Evolutionary conservation across 2,329 filamentous ascomycete genomes (phyloP), one percentile per base, ranked within the genome.

Genomic region (Rhynchosporium secalis): DNA sequence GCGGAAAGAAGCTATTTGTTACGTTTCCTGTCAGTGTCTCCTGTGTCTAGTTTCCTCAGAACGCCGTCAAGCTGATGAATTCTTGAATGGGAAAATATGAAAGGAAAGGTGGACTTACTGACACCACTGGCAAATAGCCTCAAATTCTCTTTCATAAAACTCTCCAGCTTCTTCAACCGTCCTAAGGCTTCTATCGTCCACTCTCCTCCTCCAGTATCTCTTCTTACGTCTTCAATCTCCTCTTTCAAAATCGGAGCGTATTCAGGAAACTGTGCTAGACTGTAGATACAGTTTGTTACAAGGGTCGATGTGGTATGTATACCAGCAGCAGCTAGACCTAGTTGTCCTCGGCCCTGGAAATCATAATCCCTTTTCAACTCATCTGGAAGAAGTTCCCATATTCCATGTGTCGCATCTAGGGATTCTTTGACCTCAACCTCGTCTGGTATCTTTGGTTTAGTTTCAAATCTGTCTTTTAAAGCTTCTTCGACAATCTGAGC

Each of bases 71-170:
- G 1, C 1, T 20, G 1, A 20, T 20, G 20, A 20, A 20, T 1
- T 20, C 20, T 20, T 20, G 20, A 20, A 20, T 20, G 20, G 20
- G 20, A 20, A 20, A 8, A 26, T 8, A 40, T 15, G 28, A 29
- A 56, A 12, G n/a, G 28, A n/a, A 15, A 15, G 49, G 31, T 20
- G 3, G 2, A 54, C 49, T 41, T 52, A 60, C 61, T 31, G n/a
- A 56, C 43, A 9, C 47, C 56, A 43, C 48, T 40, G 33, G 49
- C 4, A 54, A 38, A 41, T 20, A 54, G 2, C 31, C 64, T 41
- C 41, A 58, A 46, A 0, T 77, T 77, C 67, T 81, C 78, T n/a
- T 78, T 76, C 8, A 74, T 70, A 1, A 76, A 75, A 56, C 78
- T 80, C 68, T 81, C 79, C 31, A 75, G 68, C 3, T 72, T 70